Conservation (phyloP, 495 filamentous ascomycete species). For the Xylaria bambusicola region DNA sequence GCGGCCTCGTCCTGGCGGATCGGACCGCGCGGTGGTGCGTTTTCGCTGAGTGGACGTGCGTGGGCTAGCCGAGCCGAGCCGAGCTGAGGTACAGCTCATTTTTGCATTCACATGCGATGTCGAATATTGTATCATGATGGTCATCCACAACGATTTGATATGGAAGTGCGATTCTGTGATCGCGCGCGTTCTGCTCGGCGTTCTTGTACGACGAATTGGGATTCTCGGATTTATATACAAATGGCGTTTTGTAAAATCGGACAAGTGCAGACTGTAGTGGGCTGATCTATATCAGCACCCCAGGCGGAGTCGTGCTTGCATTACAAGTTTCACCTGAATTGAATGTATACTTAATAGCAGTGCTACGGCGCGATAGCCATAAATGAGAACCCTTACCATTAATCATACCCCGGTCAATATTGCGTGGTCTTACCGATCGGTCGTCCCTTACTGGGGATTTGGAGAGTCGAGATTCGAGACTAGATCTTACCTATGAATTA, state of each 20-base stretch:
- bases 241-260: slow-evolving; percentile 1
- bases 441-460: too few species aligned
- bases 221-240: slow-evolving; percentile 16
- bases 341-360: slow-evolving; percentile 15
- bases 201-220: slow-evolving; percentile 14
- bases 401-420: slow-evolving; percentile 4
- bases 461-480: too few species aligned
- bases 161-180: not conserved
- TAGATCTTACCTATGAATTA: too few species aligned
- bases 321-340: slow-evolving; percentile 1
- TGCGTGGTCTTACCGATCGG: too few species aligned
- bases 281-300: not conserved
- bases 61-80: too few species aligned
- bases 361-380: slow-evolving; percentile 5
- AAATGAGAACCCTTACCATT: slow-evolving; percentile 1
- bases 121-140: not conserved
- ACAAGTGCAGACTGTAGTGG: slow-evolving; percentile 1
- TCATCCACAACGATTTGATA: too few species aligned
- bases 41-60: slow-evolving; percentile 90
- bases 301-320: slow-evolving; percentile 9
- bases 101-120: not conserved
- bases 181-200: slow-evolving; percentile 18
- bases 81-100: too few species aligned
- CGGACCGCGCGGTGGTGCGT: slow-evolving; percentile 97
- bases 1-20: slow-evolving; percentile 91